phyloP scores from a whole-genome alignment of 768 basidiomycete species.

The Boletales sp. region DNA sequence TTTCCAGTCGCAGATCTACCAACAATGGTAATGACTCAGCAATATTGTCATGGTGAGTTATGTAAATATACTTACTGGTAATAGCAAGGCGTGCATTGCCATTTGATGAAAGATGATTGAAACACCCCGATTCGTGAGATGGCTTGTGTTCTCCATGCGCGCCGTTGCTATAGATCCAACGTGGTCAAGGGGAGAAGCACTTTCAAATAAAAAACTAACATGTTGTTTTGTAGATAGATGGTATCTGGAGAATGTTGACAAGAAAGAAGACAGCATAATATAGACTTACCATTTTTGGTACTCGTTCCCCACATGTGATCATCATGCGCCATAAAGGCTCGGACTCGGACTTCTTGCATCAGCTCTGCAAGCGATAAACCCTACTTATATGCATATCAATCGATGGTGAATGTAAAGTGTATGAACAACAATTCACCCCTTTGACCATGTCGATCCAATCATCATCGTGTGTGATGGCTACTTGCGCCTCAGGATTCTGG shows the following conservation, averaged over 20 bases:
- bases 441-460: constrained; percentile 9
- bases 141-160: no score
- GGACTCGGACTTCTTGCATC: not conserved
- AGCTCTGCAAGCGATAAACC: not conserved
- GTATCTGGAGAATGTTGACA: not conserved
- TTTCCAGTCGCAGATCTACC: no score
- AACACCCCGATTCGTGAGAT: no score
- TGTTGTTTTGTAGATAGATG: not conserved
- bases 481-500: not conserved
- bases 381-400: not conserved
- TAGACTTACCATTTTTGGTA: not conserved
- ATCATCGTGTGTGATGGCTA: constrained; percentile 8
- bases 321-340: not conserved
- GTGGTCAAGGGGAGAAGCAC: not conserved
- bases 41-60: no score
- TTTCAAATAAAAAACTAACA: not conserved
- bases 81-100: no score
- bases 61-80: no score
- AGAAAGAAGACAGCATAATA: no score
- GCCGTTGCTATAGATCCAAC: not conserved
- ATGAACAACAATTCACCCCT: not conserved
- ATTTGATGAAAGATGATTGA: no score
- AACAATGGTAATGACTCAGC: no score
- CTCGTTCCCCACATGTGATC: not conserved
- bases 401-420: not conserved